Evolutionary conservation across 2,329 filamentous ascomycete genomes (phyloP), one percentile per base, ranked within the genome.

Genomic region (Cryphonectria carpinicola): DNA sequence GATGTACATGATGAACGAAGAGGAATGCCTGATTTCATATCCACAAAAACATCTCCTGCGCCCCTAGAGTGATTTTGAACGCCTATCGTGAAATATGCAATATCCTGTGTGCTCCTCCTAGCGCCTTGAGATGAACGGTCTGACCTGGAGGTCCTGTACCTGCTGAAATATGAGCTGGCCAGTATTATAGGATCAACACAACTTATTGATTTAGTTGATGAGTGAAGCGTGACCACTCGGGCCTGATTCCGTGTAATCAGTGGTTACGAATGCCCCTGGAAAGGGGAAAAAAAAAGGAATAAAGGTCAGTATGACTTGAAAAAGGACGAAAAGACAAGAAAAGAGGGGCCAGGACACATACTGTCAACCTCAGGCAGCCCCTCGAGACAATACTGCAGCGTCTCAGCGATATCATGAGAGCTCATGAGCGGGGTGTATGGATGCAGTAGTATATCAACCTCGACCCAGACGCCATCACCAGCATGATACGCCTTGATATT

Each of bases 391-490:
- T 90, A 90, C 78, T 90, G 88, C 74, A 91, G 76, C 3, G 87
- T 89, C 80, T 91, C 88, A 0, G 87, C 86, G 56, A 90, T 81
- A 77, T 91, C 88, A 73, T 91, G 88, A 19, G 83, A 84, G 66
- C 81, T 82, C 61, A 83, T 82, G 66, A 90, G 74, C 65, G 81
- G 84, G 54, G 84, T 85, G 63, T 85, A 81, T 74, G 86, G 84
- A 61, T 86, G 84, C 74, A 90, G 79, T 49, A 91, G 78, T 28
- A 90, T 82, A 73, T 90, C 88, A 32, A 88, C 85, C 76, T 91
- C 88, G 0, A 88, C 88, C 82, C 88, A 90, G 1, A 90, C 82
- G 8, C 88, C 88, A 74, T 91, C 88, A 17, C 88, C 88, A 0
- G 87, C 85, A 75, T 90, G 88, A 74, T 91, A 90, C 0, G 86